These are phyloP conservation scores for Lactarius evosmus DNA, from an alignment of 768 basidiomycete species.

Conservation along the genomic window DNA sequence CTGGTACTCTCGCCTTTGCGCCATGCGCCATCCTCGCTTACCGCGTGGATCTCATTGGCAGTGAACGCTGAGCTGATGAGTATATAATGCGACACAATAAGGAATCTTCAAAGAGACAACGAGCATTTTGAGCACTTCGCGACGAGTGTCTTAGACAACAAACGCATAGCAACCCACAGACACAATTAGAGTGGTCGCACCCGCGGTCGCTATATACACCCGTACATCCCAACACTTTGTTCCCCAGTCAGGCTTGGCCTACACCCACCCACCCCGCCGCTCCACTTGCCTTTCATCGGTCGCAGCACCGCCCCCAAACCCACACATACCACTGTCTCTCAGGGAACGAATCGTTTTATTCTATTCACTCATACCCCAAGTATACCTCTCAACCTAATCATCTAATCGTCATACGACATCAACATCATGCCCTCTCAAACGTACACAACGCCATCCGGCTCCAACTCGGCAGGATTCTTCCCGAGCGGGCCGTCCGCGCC, in stretches of 20 bases:
- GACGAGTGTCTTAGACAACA: conserved; percentile 3
- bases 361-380: not conserved
- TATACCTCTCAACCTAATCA: conserved; percentile 3
- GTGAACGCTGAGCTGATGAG: not conserved
- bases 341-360: not conserved
- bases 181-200: conserved; percentile 19
- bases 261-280: conserved; percentile 6
- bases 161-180: not conserved
- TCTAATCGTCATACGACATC: conserved; percentile 2
- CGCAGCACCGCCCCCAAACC: not conserved
- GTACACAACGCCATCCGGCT: conserved; percentile 30
- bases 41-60: not conserved
- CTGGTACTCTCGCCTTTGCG: not conserved
- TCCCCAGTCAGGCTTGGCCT: conserved; percentile 28
- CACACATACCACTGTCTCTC: not conserved
- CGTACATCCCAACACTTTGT: conserved; percentile 4
- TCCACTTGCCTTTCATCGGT: conserved; percentile 6
- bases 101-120: conserved; percentile 20
- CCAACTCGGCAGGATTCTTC: conserved; percentile 35
- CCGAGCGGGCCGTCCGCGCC: conserved; percentile 36
- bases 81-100: conserved; percentile 25
- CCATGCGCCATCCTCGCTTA: not conserved
- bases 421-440: conserved; percentile 34
- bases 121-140: conserved; percentile 2
- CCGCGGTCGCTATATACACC: conserved; percentile 20